These are phyloP conservation scores for Cucumis cinereus DNA, from an alignment of 306 rosid species.

Conservation along the genomic window DNA sequence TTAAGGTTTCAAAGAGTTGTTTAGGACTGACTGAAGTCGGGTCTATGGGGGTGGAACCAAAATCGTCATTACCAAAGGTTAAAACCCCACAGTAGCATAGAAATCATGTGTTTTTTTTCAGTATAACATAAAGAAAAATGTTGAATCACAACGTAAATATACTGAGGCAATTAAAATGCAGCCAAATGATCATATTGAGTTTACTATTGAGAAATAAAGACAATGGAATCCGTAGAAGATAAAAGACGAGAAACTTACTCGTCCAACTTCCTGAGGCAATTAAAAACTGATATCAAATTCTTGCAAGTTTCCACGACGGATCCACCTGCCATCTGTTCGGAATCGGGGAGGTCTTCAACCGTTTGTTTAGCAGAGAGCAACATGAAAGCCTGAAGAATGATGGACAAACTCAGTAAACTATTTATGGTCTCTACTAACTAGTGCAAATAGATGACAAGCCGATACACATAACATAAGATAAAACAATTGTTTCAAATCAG, in stretches of 20 bases:
- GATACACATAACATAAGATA: background rate
- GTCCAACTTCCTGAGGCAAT: slow-evolving; percentile 36
- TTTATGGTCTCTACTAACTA: background rate
- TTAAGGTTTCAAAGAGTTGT: background rate
- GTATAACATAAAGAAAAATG: background rate
- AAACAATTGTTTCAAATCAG: background rate
- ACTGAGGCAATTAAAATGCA: background rate
- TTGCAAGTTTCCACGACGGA: slow-evolving; percentile 39
- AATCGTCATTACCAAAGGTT: background rate
- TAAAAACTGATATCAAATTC: slow-evolving; percentile 48
- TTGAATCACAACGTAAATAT: background rate
- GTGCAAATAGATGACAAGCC: background rate
- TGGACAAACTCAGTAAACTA: background rate
- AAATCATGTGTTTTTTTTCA: background rate
- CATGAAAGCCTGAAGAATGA: slow-evolving; percentile 53
- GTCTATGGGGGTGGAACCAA: background rate
- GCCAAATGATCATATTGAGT: background rate
- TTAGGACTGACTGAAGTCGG: background rate
- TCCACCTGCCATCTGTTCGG: slow-evolving; percentile 15
- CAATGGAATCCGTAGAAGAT: slow-evolving; percentile 7
- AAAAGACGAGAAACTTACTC: slow-evolving; percentile 35
- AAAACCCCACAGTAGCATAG: background rate
- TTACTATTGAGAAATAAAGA: background rate
- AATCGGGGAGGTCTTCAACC: slow-evolving; percentile 14
- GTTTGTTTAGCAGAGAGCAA: slow-evolving; percentile 23